Evolutionary conservation across 2,329 filamentous ascomycete genomes (phyloP).

Genomic region (Neopestalotiopsis sp.): DNA sequence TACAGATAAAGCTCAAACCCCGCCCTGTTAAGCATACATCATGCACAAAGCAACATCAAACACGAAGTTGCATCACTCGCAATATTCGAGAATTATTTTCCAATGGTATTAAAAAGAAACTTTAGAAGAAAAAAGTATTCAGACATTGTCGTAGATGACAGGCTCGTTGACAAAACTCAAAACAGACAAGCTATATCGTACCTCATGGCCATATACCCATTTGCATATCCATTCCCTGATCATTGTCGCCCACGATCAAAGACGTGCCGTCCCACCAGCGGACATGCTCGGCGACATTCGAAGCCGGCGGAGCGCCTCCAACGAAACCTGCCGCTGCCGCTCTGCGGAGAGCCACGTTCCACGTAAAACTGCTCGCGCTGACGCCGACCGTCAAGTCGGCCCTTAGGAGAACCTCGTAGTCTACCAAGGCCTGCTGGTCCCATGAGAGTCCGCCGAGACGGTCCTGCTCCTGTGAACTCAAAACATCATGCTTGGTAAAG

Average conservation of each 20-base stretch:
- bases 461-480: constrained; percentile 40
- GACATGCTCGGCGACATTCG: constrained; percentile 20
- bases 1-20: background rate
- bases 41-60: too few species aligned
- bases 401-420: constrained; percentile 54
- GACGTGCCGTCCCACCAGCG: constrained; percentile 33
- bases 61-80: too few species aligned
- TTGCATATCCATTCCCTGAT: constrained; percentile 18
- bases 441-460: constrained; percentile 43
- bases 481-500: constrained; percentile 47
- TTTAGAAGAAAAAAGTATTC: too few species aligned
- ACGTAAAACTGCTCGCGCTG: constrained; percentile 50
- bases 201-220: constrained; percentile 19
- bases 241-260: constrained; percentile 15
- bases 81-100: too few species aligned
- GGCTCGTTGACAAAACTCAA: background rate
- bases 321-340: constrained; percentile 29
- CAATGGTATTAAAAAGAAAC: too few species aligned
- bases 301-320: constrained; percentile 1
- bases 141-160: too few species aligned
- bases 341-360: constrained; percentile 50
- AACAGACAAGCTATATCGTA: background rate
- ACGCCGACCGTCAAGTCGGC: constrained; percentile 49
- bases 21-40: background rate
- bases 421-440: constrained; percentile 55